Percentiles rank a stretch among this genome's conserved stretches.
These are phyloP conservation scores for Hericium erinaceus DNA, from an alignment of 768 basidiomycete species.

Conservation along the genomic window DNA sequence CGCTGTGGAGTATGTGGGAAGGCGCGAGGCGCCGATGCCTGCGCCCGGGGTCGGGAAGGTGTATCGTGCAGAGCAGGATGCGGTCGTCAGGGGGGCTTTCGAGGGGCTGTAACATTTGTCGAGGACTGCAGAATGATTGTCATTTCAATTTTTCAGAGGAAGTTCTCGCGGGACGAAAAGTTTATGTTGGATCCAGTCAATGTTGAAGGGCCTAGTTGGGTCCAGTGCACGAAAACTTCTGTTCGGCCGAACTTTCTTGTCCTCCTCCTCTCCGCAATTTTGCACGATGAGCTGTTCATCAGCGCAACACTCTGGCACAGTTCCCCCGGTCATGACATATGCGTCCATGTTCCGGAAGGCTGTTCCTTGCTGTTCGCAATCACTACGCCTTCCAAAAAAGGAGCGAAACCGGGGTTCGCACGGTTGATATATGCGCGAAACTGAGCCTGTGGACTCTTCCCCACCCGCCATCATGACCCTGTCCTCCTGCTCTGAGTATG, in stretches of 20 bases:
- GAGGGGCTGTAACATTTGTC: constrained; percentile 22
- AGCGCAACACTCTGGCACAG: too few relatives aligned
- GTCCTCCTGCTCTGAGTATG: neutral
- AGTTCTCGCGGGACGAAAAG: too few relatives aligned
- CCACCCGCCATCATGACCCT: neutral
- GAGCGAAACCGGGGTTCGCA: neutral
- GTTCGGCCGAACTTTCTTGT: too few relatives aligned
- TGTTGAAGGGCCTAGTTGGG: too few relatives aligned
- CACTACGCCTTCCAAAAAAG: neutral
- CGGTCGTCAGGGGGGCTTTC: constrained; percentile 52
- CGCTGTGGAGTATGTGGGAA: constrained; percentile 48
- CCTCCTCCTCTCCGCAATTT: too few relatives aligned
- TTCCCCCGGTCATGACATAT: neutral
- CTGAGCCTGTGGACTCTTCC: neutral
- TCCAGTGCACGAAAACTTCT: too few relatives aligned
- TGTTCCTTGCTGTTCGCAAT: neutral
- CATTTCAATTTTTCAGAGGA: too few relatives aligned
- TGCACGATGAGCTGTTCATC: too few relatives aligned
- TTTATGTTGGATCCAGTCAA: too few relatives aligned
- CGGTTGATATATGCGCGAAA: neutral
- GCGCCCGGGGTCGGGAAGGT: constrained; percentile 68
- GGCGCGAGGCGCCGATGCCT: constrained; percentile 64
- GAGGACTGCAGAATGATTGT: too few relatives aligned
- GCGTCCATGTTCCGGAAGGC: neutral
- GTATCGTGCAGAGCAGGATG: constrained; percentile 57